Evolutionary conservation across 805 yeast genomes (phyloP).

Genomic region (Saturnispora dispora): DNA sequence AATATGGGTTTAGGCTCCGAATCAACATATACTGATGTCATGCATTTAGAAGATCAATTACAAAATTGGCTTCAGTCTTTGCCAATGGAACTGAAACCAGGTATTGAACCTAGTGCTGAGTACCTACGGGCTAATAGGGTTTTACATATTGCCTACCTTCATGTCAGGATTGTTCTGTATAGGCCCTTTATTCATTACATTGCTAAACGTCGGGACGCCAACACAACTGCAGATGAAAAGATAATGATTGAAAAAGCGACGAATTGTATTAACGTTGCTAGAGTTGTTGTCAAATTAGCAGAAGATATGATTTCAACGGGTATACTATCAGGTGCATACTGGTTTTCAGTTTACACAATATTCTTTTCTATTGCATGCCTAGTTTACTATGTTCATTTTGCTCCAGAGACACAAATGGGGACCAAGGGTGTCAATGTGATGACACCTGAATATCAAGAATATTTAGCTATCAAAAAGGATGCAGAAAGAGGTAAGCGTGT

Average conservation of each 20-base stretch:
- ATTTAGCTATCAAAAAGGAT: slow-evolving; percentile 53
- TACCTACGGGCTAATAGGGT: slow-evolving; percentile 69
- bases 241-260: slow-evolving; percentile 61
- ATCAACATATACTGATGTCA: slow-evolving; percentile 33
- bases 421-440: slow-evolving; percentile 21
- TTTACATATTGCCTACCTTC: slow-evolving; percentile 60
- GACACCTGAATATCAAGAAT: slow-evolving; percentile 37
- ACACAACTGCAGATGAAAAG: slow-evolving; percentile 38
- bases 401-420: slow-evolving; percentile 22
- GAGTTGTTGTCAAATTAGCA: slow-evolving; percentile 72
- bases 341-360: slow-evolving; percentile 86
- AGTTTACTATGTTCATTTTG: slow-evolving; percentile 64
- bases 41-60: slow-evolving; percentile 58
- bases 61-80: slow-evolving; percentile 62
- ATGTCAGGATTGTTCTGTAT: slow-evolving; percentile 72
- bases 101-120: slow-evolving; percentile 54
- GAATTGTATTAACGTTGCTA: slow-evolving; percentile 76
- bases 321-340: slow-evolving; percentile 73
- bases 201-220: slow-evolving; percentile 36
- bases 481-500: slow-evolving; percentile 77
- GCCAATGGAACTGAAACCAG: slow-evolving; percentile 66
- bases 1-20: slow-evolving; percentile 10
- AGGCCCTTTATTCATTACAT: slow-evolving; percentile 84
- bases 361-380: slow-evolving; percentile 84
- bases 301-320: slow-evolving; percentile 68